phyloP scores from a whole-genome alignment of 108 stramenopile species.

The Skeletonema marinoi region DNA sequence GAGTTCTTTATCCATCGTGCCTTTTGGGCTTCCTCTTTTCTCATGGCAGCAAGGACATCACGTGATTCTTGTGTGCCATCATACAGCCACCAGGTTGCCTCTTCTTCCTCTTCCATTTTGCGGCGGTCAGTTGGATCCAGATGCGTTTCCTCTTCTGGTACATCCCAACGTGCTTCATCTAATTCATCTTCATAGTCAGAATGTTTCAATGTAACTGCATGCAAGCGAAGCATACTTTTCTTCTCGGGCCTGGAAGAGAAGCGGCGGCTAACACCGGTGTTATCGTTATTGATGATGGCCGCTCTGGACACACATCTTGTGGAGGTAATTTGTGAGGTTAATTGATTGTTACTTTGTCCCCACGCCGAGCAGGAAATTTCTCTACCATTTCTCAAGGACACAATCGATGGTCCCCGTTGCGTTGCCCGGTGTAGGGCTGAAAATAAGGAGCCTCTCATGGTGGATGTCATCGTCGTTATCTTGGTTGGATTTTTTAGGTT shows the following conservation, averaged over 20 bases:
- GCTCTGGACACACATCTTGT: background rate
- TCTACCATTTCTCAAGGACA: background rate
- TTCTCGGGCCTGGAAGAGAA: slow-evolving; percentile 31
- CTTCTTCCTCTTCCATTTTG: slow-evolving; percentile 39
- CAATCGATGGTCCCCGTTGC: background rate
- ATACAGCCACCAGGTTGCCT: slow-evolving; percentile 50
- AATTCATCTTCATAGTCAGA: slow-evolving; percentile 62
- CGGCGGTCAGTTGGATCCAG: slow-evolving; percentile 48
- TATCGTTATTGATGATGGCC: background rate
- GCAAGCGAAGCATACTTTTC: slow-evolving; percentile 54
- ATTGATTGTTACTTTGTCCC: background rate
- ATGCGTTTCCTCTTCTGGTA: slow-evolving; percentile 32
- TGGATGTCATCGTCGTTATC: background rate
- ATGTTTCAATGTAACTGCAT: slow-evolving; percentile 68
- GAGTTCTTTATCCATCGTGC: slow-evolving; percentile 74
- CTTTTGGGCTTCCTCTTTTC: slow-evolving; percentile 44
- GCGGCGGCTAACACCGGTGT: background rate
- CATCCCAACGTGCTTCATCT: slow-evolving; percentile 40
- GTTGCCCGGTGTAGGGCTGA: background rate
- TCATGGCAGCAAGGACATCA: slow-evolving; percentile 48
- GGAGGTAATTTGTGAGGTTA: background rate
- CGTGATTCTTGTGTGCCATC: slow-evolving; percentile 61
- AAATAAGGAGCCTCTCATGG: background rate
- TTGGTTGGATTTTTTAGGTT: background rate
- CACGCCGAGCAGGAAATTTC: background rate